These are phyloP conservation scores for Suillus placidus DNA, from an alignment of 768 basidiomycete species.

Conservation along the genomic window DNA sequence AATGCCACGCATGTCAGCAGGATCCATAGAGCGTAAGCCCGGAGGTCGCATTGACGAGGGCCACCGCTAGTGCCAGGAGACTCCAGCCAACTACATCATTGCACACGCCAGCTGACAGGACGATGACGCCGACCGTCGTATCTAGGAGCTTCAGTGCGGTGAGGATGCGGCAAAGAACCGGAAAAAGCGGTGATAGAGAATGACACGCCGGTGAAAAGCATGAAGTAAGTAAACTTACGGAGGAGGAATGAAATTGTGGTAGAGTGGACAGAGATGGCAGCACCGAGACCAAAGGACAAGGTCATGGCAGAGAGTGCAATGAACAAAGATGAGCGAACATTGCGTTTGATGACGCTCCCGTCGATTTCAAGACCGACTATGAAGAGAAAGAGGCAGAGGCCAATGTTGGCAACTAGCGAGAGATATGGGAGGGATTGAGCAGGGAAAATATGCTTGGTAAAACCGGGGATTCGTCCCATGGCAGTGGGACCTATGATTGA, in stretches of 20 bases:
- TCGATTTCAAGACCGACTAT: constrained; percentile 96
- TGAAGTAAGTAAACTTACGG: constrained; percentile 81
- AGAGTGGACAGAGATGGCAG: constrained; percentile 76
- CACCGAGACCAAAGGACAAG: constrained; percentile 87
- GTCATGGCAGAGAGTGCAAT: constrained; percentile 83
- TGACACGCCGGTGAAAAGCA: constrained; percentile 93
- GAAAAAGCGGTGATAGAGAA: constrained; percentile 90
- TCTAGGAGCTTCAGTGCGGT: too few species aligned
- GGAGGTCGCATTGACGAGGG: constrained; percentile 84
- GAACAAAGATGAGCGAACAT: constrained; percentile 62
- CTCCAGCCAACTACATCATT: constrained; percentile 90
- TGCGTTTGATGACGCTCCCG: constrained; percentile 71
- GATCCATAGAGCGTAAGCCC: constrained; percentile 87
- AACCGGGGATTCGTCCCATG: constrained; percentile 86
- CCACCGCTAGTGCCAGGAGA: constrained; percentile 86
- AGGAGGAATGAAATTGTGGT: constrained; percentile 67
- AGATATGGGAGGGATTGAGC: constrained; percentile 68
- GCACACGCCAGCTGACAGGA: too few species aligned
- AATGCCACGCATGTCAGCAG: constrained; percentile 80
- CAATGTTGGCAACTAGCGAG: constrained; percentile 87
- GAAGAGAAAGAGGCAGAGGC: constrained; percentile 86
- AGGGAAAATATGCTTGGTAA: constrained; percentile 87
- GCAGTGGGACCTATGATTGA: constrained; percentile 44
- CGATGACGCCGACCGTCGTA: too few species aligned
- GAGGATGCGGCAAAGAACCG: too few species aligned